Base-by-base conservation (phyloP, 2,329 filamentous ascomycete genomes). In the Aspergillus sp. region DNA sequence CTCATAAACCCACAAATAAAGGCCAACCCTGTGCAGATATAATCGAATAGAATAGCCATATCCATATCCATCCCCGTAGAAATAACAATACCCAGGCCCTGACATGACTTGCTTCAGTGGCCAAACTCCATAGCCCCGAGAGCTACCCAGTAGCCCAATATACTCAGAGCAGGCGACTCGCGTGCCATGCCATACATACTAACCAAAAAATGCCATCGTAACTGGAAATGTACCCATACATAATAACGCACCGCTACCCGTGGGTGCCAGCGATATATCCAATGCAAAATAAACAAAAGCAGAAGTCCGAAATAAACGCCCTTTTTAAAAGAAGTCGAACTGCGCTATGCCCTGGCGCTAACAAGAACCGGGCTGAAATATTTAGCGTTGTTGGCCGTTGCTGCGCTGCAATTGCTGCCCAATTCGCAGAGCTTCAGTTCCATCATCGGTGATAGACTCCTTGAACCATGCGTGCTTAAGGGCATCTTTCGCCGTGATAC, bases 391-490 rank as follows among this genome's bases (percentile, higher is more conserved):
- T 52, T 62, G 64, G 39, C 47, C 57, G 45, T 64, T 66, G 51
- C 71, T 66, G 51, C 71, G 71, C 34, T 71, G 68, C 55, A 75
- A 58, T 55, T 80, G 74, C 55, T 80, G 68, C 47, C 81, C 75
- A 61, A 88, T 86, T 56, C 83, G 81, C 56, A 83, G 77, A 18
- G 85, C 85, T 72, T 88, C 85, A 6, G 85, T 88, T 56, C 85
- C 85, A 67, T 88, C 85, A 66, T 88, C 85, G 65, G 86, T 80
- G 20, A 87, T 77, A 12, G 79, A 77, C 70, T 88, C 85, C 61
- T 81, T 83, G 74, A 88, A 88, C 85, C 85, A 88, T 1, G 83
- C 82, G 67, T 88, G 85, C 68, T 86, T 83, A 60, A 88, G 74
- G 15, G 85, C 85, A 66, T 87, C 78, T 62, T 87, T 84, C 60